A percentile compares a stretch with the other conserved stretches of the same genome.
Evolutionary conservation across 2,329 filamentous ascomycete species (phyloP).

Genomic region (Blumeriella jaapii): DNA sequence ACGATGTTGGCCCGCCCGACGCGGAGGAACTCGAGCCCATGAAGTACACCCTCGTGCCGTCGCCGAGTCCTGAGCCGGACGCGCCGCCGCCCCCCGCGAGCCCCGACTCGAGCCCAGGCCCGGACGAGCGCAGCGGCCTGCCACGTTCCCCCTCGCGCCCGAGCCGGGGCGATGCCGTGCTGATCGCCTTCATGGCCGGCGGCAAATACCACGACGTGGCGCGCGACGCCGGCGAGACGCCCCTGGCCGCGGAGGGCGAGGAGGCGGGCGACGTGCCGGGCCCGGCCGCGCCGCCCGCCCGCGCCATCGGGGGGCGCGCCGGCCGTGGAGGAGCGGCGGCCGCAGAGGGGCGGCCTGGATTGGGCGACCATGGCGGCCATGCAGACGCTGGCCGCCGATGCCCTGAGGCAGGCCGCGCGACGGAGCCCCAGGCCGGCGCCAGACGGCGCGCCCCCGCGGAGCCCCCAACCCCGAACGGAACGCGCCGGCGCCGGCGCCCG

Average conservation of each 20-base stretch:
- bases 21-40: slow-evolving; percentile 31
- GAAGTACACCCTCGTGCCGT: slow-evolving; percentile 36
- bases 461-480: not conserved
- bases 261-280: slow-evolving; percentile 29
- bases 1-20: slow-evolving; percentile 35
- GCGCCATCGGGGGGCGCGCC: too few relatives aligned
- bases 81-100: slow-evolving; percentile 34
- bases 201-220: slow-evolving; percentile 56
- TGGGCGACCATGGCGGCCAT: slow-evolving; percentile 10
- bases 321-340: slow-evolving; percentile 11
- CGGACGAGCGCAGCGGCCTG: slow-evolving; percentile 15
- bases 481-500: slow-evolving; percentile 9
- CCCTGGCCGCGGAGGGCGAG: slow-evolving; percentile 37
- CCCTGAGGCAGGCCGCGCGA: slow-evolving; percentile 9
- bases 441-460: slow-evolving; percentile 1
- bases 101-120: slow-evolving; percentile 28
- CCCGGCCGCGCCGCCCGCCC: slow-evolving; percentile 15
- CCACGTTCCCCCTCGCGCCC: slow-evolving; percentile 21
- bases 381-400: slow-evolving; percentile 7
- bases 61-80: slow-evolving; percentile 38
- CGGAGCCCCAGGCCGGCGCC: slow-evolving; percentile 5
- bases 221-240: slow-evolving; percentile 39
- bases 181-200: slow-evolving; percentile 52
- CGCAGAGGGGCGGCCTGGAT: slow-evolving; percentile 7
- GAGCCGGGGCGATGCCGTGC: slow-evolving; percentile 52